phyloP scores from a whole-genome alignment of 176 grass and related monocot species.

The Carex pumila region DNA sequence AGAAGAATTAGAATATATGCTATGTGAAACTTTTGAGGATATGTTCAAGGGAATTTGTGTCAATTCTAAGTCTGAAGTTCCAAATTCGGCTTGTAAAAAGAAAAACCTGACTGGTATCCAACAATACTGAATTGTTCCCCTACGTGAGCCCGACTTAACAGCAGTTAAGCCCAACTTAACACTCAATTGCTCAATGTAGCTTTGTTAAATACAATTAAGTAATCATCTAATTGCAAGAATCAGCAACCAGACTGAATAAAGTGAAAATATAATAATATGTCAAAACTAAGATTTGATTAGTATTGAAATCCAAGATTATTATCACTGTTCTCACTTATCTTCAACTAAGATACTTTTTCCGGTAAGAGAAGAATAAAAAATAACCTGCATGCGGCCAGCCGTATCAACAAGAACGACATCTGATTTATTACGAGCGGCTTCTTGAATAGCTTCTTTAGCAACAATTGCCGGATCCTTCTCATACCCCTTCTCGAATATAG shows the following conservation, averaged over 20 bases:
- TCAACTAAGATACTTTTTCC: background rate
- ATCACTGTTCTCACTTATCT: background rate
- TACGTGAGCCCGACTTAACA: background rate
- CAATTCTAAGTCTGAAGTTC: background rate
- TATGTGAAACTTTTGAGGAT: background rate
- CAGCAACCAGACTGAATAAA: background rate
- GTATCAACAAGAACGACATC: conserved; percentile 92
- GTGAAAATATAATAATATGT: background rate
- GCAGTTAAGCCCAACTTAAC: background rate
- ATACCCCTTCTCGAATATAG: conserved; percentile 96
- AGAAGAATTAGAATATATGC: background rate
- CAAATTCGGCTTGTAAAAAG: background rate
- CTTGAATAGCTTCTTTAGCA: conserved; percentile 88
- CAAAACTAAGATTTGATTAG: background rate
- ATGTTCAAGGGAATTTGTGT: background rate
- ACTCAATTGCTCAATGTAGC: background rate
- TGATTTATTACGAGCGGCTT: conserved; percentile 67
- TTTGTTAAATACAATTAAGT: background rate
- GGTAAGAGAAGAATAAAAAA: background rate
- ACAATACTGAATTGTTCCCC: background rate
- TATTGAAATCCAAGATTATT: background rate
- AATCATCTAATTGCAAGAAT: background rate
- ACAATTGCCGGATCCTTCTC: conserved; percentile 92
- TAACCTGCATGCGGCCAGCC: conserved; percentile 86
- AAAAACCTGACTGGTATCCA: background rate